Evolutionary conservation across 306 rosid species (phyloP).

Genomic region (Myrica gale): DNA sequence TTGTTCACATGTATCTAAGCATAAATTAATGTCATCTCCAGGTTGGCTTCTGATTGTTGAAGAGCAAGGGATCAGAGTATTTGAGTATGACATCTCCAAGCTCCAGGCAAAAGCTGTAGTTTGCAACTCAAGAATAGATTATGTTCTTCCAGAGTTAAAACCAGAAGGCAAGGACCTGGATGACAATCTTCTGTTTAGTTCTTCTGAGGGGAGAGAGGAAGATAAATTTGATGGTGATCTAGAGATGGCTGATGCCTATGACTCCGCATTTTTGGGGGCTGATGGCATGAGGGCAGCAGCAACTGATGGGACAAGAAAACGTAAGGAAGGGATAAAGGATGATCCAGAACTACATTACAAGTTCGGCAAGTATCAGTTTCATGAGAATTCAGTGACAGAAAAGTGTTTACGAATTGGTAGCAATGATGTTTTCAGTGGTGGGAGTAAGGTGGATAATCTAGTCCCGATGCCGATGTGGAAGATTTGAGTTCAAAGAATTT

Average conservation of each 20-base stretch:
- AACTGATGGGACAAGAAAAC: conserved; percentile 52
- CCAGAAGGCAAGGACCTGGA: conserved; percentile 29
- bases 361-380: conserved; percentile 55
- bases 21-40: conserved; percentile 30
- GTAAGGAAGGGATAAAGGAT: conserved; percentile 58
- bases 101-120: conserved; percentile 45
- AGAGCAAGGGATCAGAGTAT: conserved; percentile 55
- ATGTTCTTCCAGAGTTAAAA: conserved; percentile 32
- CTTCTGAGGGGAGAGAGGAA: conserved; percentile 22
- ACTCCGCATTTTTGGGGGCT: conserved; percentile 26
- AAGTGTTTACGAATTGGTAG: conserved; percentile 28
- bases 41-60: conserved; percentile 71
- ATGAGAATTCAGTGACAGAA: conserved; percentile 43
- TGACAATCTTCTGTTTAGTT: conserved; percentile 22
- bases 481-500: conserved; percentile 21
- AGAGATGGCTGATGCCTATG: conserved; percentile 64
- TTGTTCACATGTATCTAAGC: conserved; percentile 13
- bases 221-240: conserved; percentile 43
- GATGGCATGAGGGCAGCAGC: conserved; percentile 27
- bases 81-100: conserved; percentile 45
- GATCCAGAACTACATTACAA: conserved; percentile 42
- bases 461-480: conserved; percentile 18
- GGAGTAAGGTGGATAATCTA: conserved; percentile 28
- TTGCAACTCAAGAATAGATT: conserved; percentile 43
- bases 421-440: conserved; percentile 35